These are phyloP conservation scores for Coemansia sp. DNA, from an alignment of 192 early-diverging fungal species.

Conservation along the genomic window DNA sequence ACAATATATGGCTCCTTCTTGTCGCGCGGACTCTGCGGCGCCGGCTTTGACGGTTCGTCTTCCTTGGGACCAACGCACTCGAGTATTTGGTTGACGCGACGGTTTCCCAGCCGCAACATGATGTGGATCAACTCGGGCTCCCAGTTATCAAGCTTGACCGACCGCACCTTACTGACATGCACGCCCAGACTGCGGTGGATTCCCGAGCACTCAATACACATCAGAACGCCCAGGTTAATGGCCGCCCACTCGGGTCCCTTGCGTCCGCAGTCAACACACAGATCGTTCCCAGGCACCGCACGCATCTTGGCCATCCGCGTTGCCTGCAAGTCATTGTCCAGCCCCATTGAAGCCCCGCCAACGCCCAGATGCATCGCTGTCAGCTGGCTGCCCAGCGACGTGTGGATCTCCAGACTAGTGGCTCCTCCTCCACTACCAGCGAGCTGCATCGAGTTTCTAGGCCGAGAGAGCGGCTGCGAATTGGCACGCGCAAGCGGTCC, in stretches of 20 bases:
- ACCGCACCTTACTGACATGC: slow-evolving; percentile 84
- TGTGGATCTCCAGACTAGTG: slow-evolving; percentile 9
- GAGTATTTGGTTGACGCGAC: slow-evolving; percentile 67
- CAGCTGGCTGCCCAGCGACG: slow-evolving; percentile 14
- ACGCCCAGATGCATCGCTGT: not conserved
- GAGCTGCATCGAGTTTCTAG: not conserved
- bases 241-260: slow-evolving; percentile 81
- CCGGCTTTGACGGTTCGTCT: slow-evolving; percentile 49
- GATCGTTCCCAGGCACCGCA: slow-evolving; percentile 41
- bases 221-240: slow-evolving; percentile 74
- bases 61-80: slow-evolving; percentile 50
- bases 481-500: slow-evolving; percentile 5
- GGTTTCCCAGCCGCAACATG: slow-evolving; percentile 83
- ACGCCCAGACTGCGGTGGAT: slow-evolving; percentile 89
- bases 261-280: slow-evolving; percentile 61
- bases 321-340: slow-evolving; percentile 16
- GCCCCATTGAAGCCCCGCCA: not conserved
- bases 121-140: slow-evolving; percentile 68
- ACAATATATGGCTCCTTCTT: slow-evolving; percentile 62
- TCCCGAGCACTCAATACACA: slow-evolving; percentile 90
- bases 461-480: slow-evolving; percentile 15
- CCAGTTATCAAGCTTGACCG: slow-evolving; percentile 84
- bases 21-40: slow-evolving; percentile 53
- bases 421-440: not conserved
- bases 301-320: slow-evolving; percentile 31